Percentiles rank a stretch among this genome's conserved stretches.
These are phyloP conservation scores for Galerina marginata DNA, from an alignment of 768 basidiomycete genomes.

Conservation along the genomic window DNA sequence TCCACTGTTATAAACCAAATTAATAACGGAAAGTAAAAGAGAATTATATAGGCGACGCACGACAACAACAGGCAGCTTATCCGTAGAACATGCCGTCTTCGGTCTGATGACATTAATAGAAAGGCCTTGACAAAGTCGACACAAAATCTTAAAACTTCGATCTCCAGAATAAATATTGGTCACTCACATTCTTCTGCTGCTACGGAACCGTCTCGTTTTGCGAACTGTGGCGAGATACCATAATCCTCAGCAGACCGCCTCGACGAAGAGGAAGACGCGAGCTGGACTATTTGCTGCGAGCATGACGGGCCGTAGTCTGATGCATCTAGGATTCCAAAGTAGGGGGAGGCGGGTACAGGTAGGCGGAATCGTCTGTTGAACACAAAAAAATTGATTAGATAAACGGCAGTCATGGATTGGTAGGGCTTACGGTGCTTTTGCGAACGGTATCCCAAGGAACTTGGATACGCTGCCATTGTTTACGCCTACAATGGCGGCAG, in stretches of 20 bases:
- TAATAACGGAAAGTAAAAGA: background rate
- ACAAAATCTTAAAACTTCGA: too few species aligned
- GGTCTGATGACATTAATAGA: conserved; percentile 44
- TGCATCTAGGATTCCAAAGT: conserved; percentile 42
- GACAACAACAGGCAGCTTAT: conserved; percentile 57
- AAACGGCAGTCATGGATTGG: background rate
- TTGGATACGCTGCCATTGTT: conserved; percentile 35
- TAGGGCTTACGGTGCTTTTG: conserved; percentile 49
- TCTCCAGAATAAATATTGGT: conserved; percentile 32
- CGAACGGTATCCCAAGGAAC: conserved; percentile 58
- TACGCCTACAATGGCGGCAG: conserved; percentile 44
- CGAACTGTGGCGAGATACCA: conserved; percentile 30
- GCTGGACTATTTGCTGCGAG: conserved; percentile 48
- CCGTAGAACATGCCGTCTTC: conserved; percentile 37
- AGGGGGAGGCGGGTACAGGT: conserved; percentile 42
- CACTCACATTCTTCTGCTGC: conserved; percentile 37
- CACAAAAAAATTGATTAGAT: conserved; percentile 10
- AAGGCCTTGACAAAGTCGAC: conserved; percentile 23
- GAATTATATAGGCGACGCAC: conserved; percentile 35
- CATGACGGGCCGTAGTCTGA: conserved; percentile 49
- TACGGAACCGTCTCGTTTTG: conserved; percentile 20
- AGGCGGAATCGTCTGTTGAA: conserved; percentile 38
- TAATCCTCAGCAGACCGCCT: conserved; percentile 38
- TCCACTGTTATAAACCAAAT: conserved; percentile 53
- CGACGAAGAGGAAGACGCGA: conserved; percentile 38